Evolutionary conservation across 441 rosid genomes (phyloP).

Genomic region (Adansonia rubrostipa): DNA sequence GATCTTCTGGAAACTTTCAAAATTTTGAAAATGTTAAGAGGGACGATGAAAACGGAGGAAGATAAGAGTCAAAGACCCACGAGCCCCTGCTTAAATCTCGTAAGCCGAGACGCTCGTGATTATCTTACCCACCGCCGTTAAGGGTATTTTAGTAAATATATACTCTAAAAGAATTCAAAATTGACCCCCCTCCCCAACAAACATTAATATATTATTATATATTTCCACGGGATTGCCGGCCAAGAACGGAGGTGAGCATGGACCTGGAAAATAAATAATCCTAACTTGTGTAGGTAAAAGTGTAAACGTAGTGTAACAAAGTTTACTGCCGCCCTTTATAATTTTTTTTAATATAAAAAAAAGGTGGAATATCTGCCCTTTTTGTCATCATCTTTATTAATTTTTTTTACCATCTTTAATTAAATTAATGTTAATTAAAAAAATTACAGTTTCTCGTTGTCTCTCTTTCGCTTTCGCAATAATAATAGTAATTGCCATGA

Average conservation of each 20-base stretch:
- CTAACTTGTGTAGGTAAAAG: not conserved
- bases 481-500: not conserved
- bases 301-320: not conserved
- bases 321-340: not conserved
- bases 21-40: not conserved
- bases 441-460: slow-evolving; percentile 11
- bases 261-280: not conserved
- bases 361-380: not conserved
- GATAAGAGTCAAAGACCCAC: not conserved
- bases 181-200: not conserved
- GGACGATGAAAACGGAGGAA: not conserved
- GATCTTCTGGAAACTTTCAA: not conserved
- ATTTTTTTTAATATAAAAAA: no score
- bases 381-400: not conserved
- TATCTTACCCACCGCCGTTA: not conserved
- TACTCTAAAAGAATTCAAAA: not conserved
- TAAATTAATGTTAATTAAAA: not conserved
- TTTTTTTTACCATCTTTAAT: not conserved
- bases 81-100: slow-evolving; percentile 13
- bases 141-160: not conserved
- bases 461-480: not conserved
- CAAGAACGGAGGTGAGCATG: not conserved
- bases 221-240: not conserved
- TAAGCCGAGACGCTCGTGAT: slow-evolving; percentile 35
- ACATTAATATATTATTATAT: no score